These are phyloP conservation scores for Mycosphaerella arachidis DNA, from an alignment of 2,329 filamentous ascomycete genomes.

Conservation along the genomic window DNA sequence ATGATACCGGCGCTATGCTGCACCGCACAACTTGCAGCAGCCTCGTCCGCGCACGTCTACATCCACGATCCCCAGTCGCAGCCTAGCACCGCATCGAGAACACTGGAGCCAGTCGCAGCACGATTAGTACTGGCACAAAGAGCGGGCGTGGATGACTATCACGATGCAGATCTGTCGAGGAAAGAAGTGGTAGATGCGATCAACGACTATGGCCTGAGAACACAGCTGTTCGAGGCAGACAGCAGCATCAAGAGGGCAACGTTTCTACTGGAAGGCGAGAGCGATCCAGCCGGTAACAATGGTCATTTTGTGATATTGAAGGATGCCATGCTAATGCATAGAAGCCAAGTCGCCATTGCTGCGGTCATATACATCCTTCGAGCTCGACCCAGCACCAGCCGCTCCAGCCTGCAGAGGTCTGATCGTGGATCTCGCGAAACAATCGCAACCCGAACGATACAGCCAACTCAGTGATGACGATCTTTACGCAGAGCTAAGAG, in stretches of 20 bases:
- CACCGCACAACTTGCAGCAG: conserved; percentile 24
- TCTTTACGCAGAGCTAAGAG: conserved; percentile 3
- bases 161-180: conserved; percentile 39
- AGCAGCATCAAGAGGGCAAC: conserved; percentile 19
- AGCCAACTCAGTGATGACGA: conserved; percentile 13
- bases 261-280: conserved; percentile 25
- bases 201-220: conserved; percentile 43
- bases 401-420: conserved; percentile 23
- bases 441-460: conserved; percentile 17
- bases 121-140: conserved; percentile 49
- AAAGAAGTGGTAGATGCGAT: conserved; percentile 43
- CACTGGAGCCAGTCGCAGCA: conserved; percentile 41
- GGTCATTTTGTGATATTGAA: background rate
- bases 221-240: conserved; percentile 37
- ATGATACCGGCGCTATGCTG: conserved; percentile 40
- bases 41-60: conserved; percentile 36
- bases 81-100: conserved; percentile 28
- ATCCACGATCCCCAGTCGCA: conserved; percentile 32
- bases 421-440: conserved; percentile 29
- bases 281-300: conserved; percentile 18
- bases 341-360: conserved; percentile 8
- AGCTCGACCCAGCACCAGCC: conserved; percentile 25
- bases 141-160: conserved; percentile 48
- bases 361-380: conserved; percentile 22
- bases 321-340: conserved; percentile 1